Base-by-base conservation (phyloP, 768 basidiomycete genomes). In the Harrya chromipes region DNA sequence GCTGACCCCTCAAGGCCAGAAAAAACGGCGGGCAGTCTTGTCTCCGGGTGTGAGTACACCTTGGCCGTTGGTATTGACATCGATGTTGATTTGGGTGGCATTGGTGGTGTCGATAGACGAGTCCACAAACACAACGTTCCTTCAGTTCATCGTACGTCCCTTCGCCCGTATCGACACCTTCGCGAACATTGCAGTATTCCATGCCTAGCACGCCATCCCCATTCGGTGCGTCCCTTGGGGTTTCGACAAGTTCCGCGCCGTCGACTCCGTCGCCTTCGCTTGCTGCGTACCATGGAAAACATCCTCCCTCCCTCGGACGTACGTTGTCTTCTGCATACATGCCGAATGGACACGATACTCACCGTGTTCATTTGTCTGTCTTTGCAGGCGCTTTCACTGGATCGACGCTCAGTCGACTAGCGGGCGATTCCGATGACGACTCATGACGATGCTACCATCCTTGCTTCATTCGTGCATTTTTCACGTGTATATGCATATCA, bases 121-220 rank as follows among this genome's bases (percentile, higher is more conserved):
- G 53, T 46, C 65, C 68, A 20, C 65, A 63, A 39, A 34, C 47
- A 1, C 68, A 69, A 35, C 61, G 63, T 26, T 60, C 68, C 20
- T 59, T 66, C 37, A 40, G 55, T 41, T 57, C 67, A 40, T 65
- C 65, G 57, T 64, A 70, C 48, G 57, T 58, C 40, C 34, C 49
- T 29, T 68, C 66, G 47, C 66, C 62, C 20, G 54, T 48, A 13
- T 71, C 65, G 49, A 67, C 67, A 1, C 69, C 61, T 24, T 68
- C 67, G 20, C 67, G 63, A 20, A 71, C 66, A 34, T 42, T 67
- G 48, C 59, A 64, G 3, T 69, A 68, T 49, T 61, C 68, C 21
- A 64, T 67, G 54, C 67, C 67, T 14, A 72, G 70, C 20, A 71
- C 72, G 2, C 65, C 73, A 0, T 70, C 74, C n/a, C 69, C 73